Evolutionary conservation across 257 asterid species (phyloP), one percentile per base, ranked within the genome.

Genomic region (Solanum bulbocastanum): DNA sequence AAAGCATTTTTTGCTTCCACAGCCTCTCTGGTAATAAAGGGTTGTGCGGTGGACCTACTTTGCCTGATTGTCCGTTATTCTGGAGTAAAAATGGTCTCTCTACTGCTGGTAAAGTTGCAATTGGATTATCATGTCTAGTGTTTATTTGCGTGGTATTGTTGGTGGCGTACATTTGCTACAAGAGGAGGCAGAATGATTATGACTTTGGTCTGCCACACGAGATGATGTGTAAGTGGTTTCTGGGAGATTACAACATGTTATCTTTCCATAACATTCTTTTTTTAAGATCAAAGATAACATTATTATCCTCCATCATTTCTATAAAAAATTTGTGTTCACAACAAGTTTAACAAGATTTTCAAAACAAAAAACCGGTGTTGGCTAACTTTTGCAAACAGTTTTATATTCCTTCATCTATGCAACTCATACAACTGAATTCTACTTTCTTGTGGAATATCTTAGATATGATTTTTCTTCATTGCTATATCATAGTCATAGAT

Each of bases 51-150:
- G 96, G 91, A 86, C 98, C 99, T 49, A 88, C 98, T 86, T 90
- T 97, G 88, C 98, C 97, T 1, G 89, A 94, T 81, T 97, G 99
- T 76, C 93, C 99, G 1, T 87, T 95, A 73, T 91, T 97, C 83
- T 95, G 99, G 99, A 96, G 94, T 44, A 94, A 92, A 88, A 86
- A 92, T 62, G 98, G 99, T 36, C 91, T 97, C 89, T 97, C 99
- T 5, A 93, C 94, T 0, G 95, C 92, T 32, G 99, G 95, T 56
- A 97, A 95, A 89, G 86, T 94, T 22, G 99, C 94, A 22, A 92
- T 96, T 25, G 98, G 93, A 49, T 76, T 96, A 13, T 90, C 96
- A 2, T 89, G 93, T 89, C 73, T 96, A 83, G 86, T 97, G 83
- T 37, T 93, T 75, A 84, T 95, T 15, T 89, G 88, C 20, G 62